Evolutionary conservation across 2,329 filamentous ascomycete species (phyloP).

Genomic region (Truncatella angustata): DNA sequence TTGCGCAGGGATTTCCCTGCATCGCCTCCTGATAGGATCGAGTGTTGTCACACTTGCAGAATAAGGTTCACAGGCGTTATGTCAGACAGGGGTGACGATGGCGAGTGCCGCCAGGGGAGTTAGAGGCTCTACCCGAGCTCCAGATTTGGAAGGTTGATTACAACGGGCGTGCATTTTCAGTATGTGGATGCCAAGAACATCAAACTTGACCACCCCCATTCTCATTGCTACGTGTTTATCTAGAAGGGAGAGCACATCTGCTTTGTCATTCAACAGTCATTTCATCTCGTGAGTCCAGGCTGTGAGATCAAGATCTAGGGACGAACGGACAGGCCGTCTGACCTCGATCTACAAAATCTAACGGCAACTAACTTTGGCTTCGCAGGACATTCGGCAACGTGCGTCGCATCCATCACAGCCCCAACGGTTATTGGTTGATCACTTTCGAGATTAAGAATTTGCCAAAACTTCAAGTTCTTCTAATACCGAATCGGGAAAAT

Average conservation of each 20-base stretch:
- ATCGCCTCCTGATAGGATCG: too few species aligned
- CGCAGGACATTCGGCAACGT: background rate
- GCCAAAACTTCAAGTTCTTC: background rate
- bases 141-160: background rate
- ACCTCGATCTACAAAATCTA: too few species aligned
- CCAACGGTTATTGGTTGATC: background rate
- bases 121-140: background rate
- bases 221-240: background rate
- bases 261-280: background rate
- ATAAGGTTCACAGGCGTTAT: conserved; percentile 1
- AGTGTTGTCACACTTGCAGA: too few species aligned
- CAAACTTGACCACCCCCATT: background rate
- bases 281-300: background rate
- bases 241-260: background rate
- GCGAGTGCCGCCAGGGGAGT: background rate
- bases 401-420: background rate
- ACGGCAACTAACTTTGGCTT: background rate
- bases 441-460: background rate
- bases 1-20: too few species aligned
- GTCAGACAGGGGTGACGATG: conserved; percentile 5
- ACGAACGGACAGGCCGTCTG: background rate
- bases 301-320: background rate
- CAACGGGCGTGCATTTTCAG: background rate
- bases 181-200: background rate
- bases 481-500: background rate